Percentiles rank a stretch among this genome's conserved stretches.
Evolutionary conservation across 306 rosid species (phyloP).

Genomic region (Adenanthera pavonina): DNA sequence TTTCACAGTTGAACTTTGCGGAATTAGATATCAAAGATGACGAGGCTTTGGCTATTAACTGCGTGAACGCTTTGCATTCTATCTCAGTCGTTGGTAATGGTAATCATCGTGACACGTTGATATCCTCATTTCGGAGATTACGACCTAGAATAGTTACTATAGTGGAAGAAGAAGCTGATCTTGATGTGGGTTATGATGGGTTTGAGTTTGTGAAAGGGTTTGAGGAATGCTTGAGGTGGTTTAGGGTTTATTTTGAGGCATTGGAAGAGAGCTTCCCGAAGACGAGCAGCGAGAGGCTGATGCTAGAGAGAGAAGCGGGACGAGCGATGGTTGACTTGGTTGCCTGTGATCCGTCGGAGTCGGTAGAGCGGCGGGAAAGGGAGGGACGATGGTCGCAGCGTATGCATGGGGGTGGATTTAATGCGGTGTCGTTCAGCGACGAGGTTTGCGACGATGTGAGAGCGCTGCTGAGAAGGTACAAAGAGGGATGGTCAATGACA

Average conservation of each 20-base stretch:
- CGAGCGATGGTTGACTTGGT: slow-evolving; percentile 81
- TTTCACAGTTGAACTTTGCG: slow-evolving; percentile 59
- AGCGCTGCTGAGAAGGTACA: slow-evolving; percentile 84
- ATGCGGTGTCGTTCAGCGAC: slow-evolving; percentile 70
- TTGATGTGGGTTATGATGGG: slow-evolving; percentile 75
- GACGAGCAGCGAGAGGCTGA: slow-evolving; percentile 76
- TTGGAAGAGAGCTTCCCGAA: slow-evolving; percentile 76
- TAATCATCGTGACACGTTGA: slow-evolving; percentile 60
- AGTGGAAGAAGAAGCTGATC: slow-evolving; percentile 92
- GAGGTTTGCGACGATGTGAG: slow-evolving; percentile 90
- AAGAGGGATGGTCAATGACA: slow-evolving; percentile 89
- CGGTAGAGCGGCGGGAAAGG: slow-evolving; percentile 74
- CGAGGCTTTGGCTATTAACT: slow-evolving; percentile 83
- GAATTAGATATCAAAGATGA: slow-evolving; percentile 63
- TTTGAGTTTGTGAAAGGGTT: slow-evolving; percentile 74
- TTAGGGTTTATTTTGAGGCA: slow-evolving; percentile 91
- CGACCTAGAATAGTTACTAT: slow-evolving; percentile 76
- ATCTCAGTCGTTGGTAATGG: slow-evolving; percentile 47
- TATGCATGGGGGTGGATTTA: slow-evolving; percentile 68
- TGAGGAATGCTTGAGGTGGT: slow-evolving; percentile 87
- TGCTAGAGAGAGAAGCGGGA: slow-evolving; percentile 82
- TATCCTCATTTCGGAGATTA: slow-evolving; percentile 54
- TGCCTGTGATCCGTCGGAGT: slow-evolving; percentile 60
- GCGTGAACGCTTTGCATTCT: slow-evolving; percentile 70
- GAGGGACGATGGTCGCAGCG: slow-evolving; percentile 77